A percentile compares a stretch with the other conserved stretches of the same genome.
Conservation (phyloP, 2,329 filamentous ascomycete species). For the Ceratocystis diversiconidia region DNA sequence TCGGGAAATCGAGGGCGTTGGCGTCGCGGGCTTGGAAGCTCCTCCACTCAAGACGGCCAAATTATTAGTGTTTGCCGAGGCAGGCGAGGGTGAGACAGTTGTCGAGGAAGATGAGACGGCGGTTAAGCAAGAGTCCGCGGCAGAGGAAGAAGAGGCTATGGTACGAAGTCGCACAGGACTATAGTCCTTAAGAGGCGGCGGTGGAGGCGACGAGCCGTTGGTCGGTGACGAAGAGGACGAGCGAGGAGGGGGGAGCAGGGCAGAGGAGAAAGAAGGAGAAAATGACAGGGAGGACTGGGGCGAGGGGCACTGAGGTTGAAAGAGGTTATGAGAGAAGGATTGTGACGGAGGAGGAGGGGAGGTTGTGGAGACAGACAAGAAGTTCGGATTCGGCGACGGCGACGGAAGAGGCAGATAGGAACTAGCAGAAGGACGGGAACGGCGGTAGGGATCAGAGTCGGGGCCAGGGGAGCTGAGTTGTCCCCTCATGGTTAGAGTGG, state of each 20-base stretch:
- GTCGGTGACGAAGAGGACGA: background rate
- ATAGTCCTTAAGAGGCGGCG: background rate
- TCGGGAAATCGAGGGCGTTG: background rate
- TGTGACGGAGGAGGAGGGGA: background rate
- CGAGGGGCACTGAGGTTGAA: background rate
- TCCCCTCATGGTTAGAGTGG: background rate
- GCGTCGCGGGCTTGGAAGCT: background rate
- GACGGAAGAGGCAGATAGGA: background rate
- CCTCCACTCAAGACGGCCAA: background rate
- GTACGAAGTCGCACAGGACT: background rate
- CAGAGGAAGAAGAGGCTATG: slow-evolving; percentile 5
- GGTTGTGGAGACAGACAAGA: background rate
- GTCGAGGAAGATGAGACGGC: background rate
- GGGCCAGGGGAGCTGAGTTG: background rate
- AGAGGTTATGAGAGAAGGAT: background rate
- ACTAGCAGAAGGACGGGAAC: background rate
- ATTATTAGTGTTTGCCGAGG: background rate
- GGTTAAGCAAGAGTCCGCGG: slow-evolving; percentile 1
- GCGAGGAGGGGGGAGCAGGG: background rate
- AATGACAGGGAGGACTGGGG: background rate
- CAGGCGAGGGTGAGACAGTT: background rate
- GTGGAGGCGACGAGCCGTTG: background rate
- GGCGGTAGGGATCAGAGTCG: background rate
- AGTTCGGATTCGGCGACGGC: background rate
- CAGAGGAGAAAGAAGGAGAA: background rate